Evolutionary conservation across 2,329 filamentous ascomycete genomes (phyloP), one percentile per base, ranked within the genome.

Genomic region (Keithomyces neogunnii): DNA sequence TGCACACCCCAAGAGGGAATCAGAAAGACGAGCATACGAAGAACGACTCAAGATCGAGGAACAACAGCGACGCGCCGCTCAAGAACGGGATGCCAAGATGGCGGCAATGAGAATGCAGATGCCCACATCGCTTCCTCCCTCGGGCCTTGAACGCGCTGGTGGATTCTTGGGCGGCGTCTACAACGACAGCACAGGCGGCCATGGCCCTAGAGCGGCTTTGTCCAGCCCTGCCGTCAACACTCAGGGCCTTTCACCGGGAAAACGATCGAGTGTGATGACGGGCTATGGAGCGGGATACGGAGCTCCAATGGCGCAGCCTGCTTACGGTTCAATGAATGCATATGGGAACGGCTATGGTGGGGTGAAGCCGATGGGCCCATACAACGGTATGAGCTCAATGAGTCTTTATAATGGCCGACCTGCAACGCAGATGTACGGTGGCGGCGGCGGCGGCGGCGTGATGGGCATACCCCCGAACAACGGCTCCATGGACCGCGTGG

Each of bases 91-190:
- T 0, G 68, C 66, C 49, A 78, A 73, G 63, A 66, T 81, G 68
- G 69, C 73, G 3, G 69, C 67, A 1, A 61, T 79, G 53, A 67
- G 77, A 39, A 65, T 62, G 31, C 75, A 78, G 59, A 76, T 81
- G 71, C 76, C 77, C 2, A 64, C 67, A 2, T 66, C 57, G 11
- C 54, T 78, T 9, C 61, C 60, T 8, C 57, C 58, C 2, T 59
- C 69, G 1, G 57, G 57, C n/a, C 50, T 61, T 49, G 59, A 63
- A 28, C 65, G 63, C 31, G 61, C 72, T 0, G 73, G 75, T 32
- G 77, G 75, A 0, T 82, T 70, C 59, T 68, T 71, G 56, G 69
- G 73, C 26, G 78, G 79, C 3, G 66, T 68, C n/a, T 81, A 76
- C 59, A 81, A 82, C 57, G 75, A 80, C 49, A 76, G 76, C 1